A percentile compares a stretch with the other conserved stretches of the same genome.
phyloP scores from a whole-genome alignment of 225 moss, liverwort and hornwort genomes.

The Marchantia polymorpha region DNA sequence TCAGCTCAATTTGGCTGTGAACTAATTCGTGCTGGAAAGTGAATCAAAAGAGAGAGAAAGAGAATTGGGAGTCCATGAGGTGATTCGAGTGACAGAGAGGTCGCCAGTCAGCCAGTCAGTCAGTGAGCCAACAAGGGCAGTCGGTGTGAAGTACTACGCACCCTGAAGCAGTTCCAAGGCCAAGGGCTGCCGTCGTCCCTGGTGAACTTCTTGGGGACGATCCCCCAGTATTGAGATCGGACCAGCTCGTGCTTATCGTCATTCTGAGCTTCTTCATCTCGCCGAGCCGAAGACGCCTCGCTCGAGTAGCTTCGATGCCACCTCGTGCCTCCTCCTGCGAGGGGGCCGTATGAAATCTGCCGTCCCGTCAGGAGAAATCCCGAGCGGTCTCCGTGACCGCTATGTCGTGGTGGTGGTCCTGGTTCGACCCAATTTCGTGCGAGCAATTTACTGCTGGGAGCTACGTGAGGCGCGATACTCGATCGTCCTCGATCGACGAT shows the following conservation, averaged over 20 bases:
- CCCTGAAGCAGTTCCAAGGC: slow-evolving; percentile 66
- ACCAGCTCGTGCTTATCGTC: slow-evolving; percentile 14
- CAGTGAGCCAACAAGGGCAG: no score
- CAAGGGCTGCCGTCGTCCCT: slow-evolving; percentile 65
- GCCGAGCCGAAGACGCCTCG: background rate
- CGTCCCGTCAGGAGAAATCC: background rate
- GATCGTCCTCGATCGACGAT: background rate
- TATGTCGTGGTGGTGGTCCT: background rate
- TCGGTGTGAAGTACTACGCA: slow-evolving; percentile 15
- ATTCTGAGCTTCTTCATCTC: background rate
- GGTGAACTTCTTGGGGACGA: slow-evolving; percentile 41
- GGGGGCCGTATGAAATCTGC: background rate
- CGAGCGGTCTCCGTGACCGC: background rate
- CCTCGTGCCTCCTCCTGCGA: background rate
- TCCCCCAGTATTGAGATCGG: slow-evolving; percentile 61
- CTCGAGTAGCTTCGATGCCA: background rate
- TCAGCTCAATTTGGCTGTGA: no score
- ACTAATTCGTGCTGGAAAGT: no score
- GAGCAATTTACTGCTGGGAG: background rate
- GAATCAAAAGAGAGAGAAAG: no score
- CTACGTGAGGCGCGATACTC: background rate
- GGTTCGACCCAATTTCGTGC: no score
- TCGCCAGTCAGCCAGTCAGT: no score
- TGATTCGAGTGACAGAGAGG: no score
- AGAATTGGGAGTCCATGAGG: no score